These are phyloP conservation scores for Psilocybe tampanensis DNA, from an alignment of 768 basidiomycete genomes.

Conservation along the genomic window DNA sequence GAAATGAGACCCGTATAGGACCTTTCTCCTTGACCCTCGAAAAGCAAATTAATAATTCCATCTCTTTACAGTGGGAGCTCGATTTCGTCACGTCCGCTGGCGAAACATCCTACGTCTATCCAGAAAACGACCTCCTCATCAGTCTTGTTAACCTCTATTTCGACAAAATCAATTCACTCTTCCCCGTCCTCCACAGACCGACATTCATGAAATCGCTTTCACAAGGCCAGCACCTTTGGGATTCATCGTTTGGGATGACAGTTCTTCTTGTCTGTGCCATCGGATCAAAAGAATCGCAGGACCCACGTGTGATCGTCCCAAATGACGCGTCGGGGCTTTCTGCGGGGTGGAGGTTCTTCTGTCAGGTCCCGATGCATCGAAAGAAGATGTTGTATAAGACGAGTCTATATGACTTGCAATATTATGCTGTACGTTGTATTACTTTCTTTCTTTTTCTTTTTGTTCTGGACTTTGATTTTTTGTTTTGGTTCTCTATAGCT, in stretches of 20 bases:
- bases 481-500: slow-evolving; percentile 41
- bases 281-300: slow-evolving; percentile 59
- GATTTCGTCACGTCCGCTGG: slow-evolving; percentile 10
- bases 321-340: slow-evolving; percentile 41
- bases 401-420: slow-evolving; percentile 74
- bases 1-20: slow-evolving; percentile 31
- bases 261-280: slow-evolving; percentile 75
- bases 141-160: slow-evolving; percentile 70
- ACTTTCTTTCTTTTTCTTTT: background rate
- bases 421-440: slow-evolving; percentile 48
- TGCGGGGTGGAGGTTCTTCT: slow-evolving; percentile 66
- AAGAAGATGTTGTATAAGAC: slow-evolving; percentile 67
- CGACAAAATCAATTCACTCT: slow-evolving; percentile 46
- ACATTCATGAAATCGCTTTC: slow-evolving; percentile 57
- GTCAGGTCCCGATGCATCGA: slow-evolving; percentile 65
- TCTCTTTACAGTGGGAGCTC: slow-evolving; percentile 35
- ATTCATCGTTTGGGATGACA: slow-evolving; percentile 56
- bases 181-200: slow-evolving; percentile 74
- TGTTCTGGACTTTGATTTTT: too few species aligned
- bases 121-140: slow-evolving; percentile 50
- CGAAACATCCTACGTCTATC: slow-evolving; percentile 42
- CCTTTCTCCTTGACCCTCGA: too few species aligned
- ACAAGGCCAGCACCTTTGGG: slow-evolving; percentile 49
- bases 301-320: slow-evolving; percentile 53
- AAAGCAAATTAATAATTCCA: too few species aligned